Conservation (phyloP, 345 rosid genomes). For the Rubroshorea leprosula region DNA sequence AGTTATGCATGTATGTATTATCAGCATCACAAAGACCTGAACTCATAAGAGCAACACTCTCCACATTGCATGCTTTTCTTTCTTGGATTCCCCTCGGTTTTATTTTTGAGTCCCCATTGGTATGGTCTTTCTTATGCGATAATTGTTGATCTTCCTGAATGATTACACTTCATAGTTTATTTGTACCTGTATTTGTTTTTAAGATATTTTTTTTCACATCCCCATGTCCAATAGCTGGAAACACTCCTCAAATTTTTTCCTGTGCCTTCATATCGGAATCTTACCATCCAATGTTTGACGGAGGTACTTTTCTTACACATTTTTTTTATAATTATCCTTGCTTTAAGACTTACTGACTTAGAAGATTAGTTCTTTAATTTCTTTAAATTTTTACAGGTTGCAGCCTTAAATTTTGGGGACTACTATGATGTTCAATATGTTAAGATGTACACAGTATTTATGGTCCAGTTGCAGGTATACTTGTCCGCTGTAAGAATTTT, state of each 20-base stretch:
- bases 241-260: conserved; percentile 90
- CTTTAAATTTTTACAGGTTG: conserved; percentile 57
- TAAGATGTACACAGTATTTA: conserved; percentile 73
- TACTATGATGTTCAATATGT: conserved; percentile 73
- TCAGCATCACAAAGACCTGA: conserved; percentile 96
- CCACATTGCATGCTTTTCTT: conserved; percentile 97
- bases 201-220: conserved; percentile 6
- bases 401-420: conserved; percentile 86
- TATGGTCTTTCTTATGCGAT: conserved; percentile 26
- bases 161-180: no score
- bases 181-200: no score
- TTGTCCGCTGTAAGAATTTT: no score
- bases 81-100: conserved; percentile 99
- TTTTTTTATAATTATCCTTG: conserved; percentile 6
- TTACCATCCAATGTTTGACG: conserved; percentile 89
- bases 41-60: conserved; percentile 86
- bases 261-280: conserved; percentile 75
- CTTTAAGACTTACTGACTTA: neutral
- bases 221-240: conserved; percentile 60
- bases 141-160: conserved; percentile 13
- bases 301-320: conserved; percentile 48
- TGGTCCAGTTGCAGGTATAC: conserved; percentile 81
- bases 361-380: neutral
- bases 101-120: conserved; percentile 97
- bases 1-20: conserved; percentile 89